Evolutionary conservation across 139 green algal species (phyloP), one percentile per base, ranked within the genome.

Genomic region (Pseudopediastrum boryanum): DNA sequence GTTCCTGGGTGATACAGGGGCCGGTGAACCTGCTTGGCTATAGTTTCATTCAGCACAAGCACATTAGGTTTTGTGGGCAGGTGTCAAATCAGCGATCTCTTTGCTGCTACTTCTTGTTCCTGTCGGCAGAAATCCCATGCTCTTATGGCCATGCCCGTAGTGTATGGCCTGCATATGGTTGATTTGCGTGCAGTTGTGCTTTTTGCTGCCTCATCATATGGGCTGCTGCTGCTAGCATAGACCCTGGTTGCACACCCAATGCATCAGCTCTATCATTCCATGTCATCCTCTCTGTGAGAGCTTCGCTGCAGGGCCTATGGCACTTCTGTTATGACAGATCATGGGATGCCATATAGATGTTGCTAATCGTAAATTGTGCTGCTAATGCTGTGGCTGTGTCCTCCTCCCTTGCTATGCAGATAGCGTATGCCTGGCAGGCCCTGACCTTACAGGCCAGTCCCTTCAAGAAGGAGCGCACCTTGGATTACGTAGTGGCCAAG

Each of bases 361-460:
- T n/a, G n/a, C n/a, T n/a, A n/a, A 6, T 6, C 19, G 10, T 13
- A 9, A n/a, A 27, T 59, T 23, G 56, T 12, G 41, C 25, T 41
- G 65, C 41, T 58, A 43, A 36, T 33, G 65, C 16, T 51, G 63
- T 8, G 7, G 36, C 36, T 6, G 10, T 61, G 3, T n/a, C 9
- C 89, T 74, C 59, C 46, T 89, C 33, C 9, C 52, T 3, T 71
- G 75, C 10, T 85, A 91, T 79, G 16, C 86, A 94, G 79, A 86
- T 94, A 0, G 82, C 84, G 5, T 94, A 90, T 66, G 85, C 83
- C 8, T 64, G 85, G 8, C 81, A 91, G 58, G 61, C 82, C 43
- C 69, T 92, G 36, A 82, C 58, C 1, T 39, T 86, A 25, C 48
- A 91, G 56, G 82, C 70, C 2, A 90, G 82, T 0, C 90, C 90